Percentiles rank a stretch among this genome's conserved stretches.
These are phyloP conservation scores for Athelia sp. DNA, from an alignment of 1,284 basidiomycete genomes.

Conservation along the genomic window DNA sequence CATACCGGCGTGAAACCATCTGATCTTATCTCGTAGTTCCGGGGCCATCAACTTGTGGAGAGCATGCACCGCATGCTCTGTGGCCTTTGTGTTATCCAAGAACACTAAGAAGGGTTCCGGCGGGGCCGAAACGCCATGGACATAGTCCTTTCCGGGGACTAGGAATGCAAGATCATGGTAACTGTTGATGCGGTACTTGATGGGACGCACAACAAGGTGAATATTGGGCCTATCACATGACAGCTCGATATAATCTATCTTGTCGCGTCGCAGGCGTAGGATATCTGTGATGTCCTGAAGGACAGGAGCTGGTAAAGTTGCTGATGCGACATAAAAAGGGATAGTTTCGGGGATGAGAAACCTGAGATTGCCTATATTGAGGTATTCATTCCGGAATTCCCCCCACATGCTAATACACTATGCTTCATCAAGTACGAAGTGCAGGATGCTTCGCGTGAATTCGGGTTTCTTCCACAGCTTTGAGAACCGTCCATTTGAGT, in stretches of 20 bases:
- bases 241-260: constrained; percentile 8
- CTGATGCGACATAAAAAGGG: constrained; percentile 26
- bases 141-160: constrained; percentile 15
- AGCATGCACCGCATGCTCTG: constrained; percentile 13
- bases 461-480: constrained; percentile 19
- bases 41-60: constrained; percentile 13
- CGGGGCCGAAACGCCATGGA: constrained; percentile 1
- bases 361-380: constrained; percentile 18
- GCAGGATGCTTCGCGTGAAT: constrained; percentile 20
- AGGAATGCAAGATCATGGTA: constrained; percentile 28
- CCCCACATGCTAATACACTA: constrained; percentile 33
- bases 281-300: constrained; percentile 18
- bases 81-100: constrained; percentile 24
- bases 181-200: constrained; percentile 15
- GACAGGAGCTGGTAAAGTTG: constrained; percentile 24
- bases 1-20: constrained; percentile 26
- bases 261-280: constrained; percentile 12
- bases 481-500: constrained; percentile 15
- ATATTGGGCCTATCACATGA: constrained; percentile 31
- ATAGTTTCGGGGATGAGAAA: constrained; percentile 20
- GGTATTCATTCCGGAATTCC: constrained; percentile 25
- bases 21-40: constrained; percentile 15
- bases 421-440: constrained; percentile 29
- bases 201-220: constrained; percentile 18
- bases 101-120: constrained; percentile 23